Evolutionary conservation across 345 rosid genomes (phyloP).

Genomic region (Bruguiera parviflora): DNA sequence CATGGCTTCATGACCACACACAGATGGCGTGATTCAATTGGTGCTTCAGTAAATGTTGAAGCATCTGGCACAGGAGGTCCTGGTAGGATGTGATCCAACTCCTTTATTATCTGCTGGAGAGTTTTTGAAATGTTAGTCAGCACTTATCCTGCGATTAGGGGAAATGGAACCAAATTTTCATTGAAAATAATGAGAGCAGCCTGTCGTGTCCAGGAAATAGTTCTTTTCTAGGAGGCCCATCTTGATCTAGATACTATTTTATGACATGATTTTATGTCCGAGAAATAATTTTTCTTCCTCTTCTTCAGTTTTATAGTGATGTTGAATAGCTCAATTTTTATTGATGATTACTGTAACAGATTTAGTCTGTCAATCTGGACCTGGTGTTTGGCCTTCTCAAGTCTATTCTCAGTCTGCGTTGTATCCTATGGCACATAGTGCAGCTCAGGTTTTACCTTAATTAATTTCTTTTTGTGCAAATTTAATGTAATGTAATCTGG

Average conservation of each 20-base stretch:
- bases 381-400: constrained; percentile 83
- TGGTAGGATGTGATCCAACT: constrained; percentile 45
- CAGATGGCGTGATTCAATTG: constrained; percentile 79
- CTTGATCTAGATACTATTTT: neutral
- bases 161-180: constrained; percentile 3
- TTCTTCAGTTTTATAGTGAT: neutral
- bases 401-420: constrained; percentile 83
- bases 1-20: constrained; percentile 91
- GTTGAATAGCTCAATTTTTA: constrained; percentile 11
- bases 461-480: constrained; percentile 8
- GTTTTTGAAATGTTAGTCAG: neutral
- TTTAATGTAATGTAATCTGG: constrained; percentile 11
- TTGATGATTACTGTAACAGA: constrained; percentile 40
- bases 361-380: constrained; percentile 99
- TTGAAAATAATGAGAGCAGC: neutral
- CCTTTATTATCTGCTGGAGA: neutral
- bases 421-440: constrained; percentile 95
- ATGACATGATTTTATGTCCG: neutral
- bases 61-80: constrained; percentile 95
- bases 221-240: neutral
- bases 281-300: neutral
- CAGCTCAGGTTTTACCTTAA: constrained; percentile 76
- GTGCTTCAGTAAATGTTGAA: constrained; percentile 90
- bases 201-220: constrained; percentile 4
- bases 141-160: neutral